A percentile compares a stretch with the other conserved stretches of the same genome.
These are phyloP conservation scores for Leucocoprinus sp. DNA, from an alignment of 768 basidiomycete species.

Conservation along the genomic window DNA sequence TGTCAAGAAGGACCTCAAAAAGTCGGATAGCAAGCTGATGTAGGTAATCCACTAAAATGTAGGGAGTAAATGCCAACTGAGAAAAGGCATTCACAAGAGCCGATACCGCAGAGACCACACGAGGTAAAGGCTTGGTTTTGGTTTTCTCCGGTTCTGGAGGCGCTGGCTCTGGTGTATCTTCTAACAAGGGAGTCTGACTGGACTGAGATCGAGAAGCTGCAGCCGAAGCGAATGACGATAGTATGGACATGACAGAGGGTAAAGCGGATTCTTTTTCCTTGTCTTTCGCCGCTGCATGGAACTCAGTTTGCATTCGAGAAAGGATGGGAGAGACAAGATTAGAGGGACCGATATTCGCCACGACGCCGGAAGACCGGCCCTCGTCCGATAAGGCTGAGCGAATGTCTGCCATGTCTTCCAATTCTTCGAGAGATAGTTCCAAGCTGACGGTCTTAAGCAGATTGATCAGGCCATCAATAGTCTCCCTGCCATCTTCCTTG, in stretches of 20 bases:
- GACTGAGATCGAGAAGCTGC: conserved; percentile 53
- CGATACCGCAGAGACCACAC: conserved; percentile 51
- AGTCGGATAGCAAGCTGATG: conserved; percentile 46
- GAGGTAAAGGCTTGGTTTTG: conserved; percentile 26
- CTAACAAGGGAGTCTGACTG: conserved; percentile 32
- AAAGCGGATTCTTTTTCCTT: conserved; percentile 38
- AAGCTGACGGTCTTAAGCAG: conserved; percentile 35
- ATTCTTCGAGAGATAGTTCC: conserved; percentile 27
- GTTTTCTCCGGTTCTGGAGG: conserved; percentile 17
- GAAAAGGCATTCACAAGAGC: conserved; percentile 60
- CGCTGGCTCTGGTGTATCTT: conserved; percentile 22
- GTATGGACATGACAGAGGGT: conserved; percentile 55
- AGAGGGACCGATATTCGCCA: conserved; percentile 21
- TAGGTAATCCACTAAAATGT: conserved; percentile 38
- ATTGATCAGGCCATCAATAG: conserved; percentile 16
- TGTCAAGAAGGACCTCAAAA: conserved; percentile 41
- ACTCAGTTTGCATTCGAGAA: conserved; percentile 54
- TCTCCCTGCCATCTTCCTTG: conserved; percentile 14
- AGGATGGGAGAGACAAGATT: conserved; percentile 41
- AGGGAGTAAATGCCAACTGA: conserved; percentile 64
- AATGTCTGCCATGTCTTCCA: conserved; percentile 37
- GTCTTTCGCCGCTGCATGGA: conserved; percentile 26
- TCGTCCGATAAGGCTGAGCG: conserved; percentile 33
- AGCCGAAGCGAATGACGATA: conserved; percentile 49
- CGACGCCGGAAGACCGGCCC: conserved; percentile 26